Base-by-base conservation (phyloP, 805 yeast species). In the Candida glaebosa region DNA sequence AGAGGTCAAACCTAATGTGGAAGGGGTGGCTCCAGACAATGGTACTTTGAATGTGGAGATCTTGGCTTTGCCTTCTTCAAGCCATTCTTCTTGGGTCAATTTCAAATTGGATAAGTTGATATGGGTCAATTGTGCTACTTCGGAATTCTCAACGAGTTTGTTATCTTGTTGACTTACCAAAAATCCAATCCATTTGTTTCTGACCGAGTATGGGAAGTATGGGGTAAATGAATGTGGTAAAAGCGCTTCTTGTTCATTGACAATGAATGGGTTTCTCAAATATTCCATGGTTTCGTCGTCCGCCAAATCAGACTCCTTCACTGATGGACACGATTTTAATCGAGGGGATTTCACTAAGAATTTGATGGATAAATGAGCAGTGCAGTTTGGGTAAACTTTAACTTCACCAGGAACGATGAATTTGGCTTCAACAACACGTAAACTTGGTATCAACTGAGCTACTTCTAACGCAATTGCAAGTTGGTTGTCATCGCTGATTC, bases 341-440 rank as follows among this genome's bases (percentile, higher is more conserved):
- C 73, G 74, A 5, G 91, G 81, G 2, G 95, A 86, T 52, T 82
- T 81, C 31, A 88, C 78, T 34, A 87, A 61, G 44, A 85, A 83
- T 61, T 90, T 88, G 18, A 93, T 49, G 22, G 79, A 81, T 44
- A 95, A 67, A 61, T 87, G 90, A 6, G 87, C 81, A 37, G 76
- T 75, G 2, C 97, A 79, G 38, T 49, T 41, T 18, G 76, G 73
- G 19, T 96, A 84, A 0, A 89, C 79, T 22, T 68, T 68, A 12
- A 63, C 58, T 67, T 90, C 97, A 25, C 98, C 98, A 3, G 96
- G 91, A 33, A 91, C 96, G 47, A 76, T 74, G 65, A 88, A 88
- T 43, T 77, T 79, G 33, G 95, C 82, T 39, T 76, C 78, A 20
- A 89, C 49, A 12, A 89, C 67, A 53, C 83, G 79, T 38, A 90